Evolutionary conservation across 768 basidiomycete genomes (phyloP), one percentile per base, ranked within the genome.

Genomic region (Macrocybe gigantea): DNA sequence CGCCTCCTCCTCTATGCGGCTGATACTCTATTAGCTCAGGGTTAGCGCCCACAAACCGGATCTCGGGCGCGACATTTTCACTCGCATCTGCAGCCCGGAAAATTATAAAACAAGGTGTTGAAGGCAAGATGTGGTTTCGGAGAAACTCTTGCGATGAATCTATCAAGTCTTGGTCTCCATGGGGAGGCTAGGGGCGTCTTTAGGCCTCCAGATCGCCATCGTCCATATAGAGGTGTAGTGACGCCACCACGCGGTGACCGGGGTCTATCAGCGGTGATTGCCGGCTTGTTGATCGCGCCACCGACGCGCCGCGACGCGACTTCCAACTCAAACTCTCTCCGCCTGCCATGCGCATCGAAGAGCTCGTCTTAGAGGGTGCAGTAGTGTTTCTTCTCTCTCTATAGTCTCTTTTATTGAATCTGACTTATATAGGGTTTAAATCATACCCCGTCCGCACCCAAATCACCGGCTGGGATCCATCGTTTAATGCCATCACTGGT

Each of bases 401-500:
- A 9, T 30, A 38, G 29, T 41, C 8, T 36, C 31, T 14, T 11
- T 46, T 10, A 41, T 34, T 12, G 50, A 33, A 45, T 37, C 45
- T 44, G 10, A 2, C 37, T 2, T 32, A 14, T 39, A 7, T 54
- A 91, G 93, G 95, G 41, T 99, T 98, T 77, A 98, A 99, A 64
- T 95, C 93, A 1, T 97, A 98, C 63, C 94, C 95, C 7, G 93
- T 94, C 30, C 80, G 95, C 43, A 97, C 96, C 0, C 88, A 89
- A 58, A 95, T 99, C 52, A 85, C 86, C 0, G 95, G 94, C 52
- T 99, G 96, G 93, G 95, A 98, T 62, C 69, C 90, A 5, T 95
- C 92, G 4, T 99, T 99, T 79, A 98, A 98, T 64, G 96, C 96
- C 5, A 98, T 99, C 67, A 96, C 93, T 5, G 94, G 94, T 40